Evolutionary conservation across 768 basidiomycete species (phyloP).

Genomic region (Suillus decipiens): DNA sequence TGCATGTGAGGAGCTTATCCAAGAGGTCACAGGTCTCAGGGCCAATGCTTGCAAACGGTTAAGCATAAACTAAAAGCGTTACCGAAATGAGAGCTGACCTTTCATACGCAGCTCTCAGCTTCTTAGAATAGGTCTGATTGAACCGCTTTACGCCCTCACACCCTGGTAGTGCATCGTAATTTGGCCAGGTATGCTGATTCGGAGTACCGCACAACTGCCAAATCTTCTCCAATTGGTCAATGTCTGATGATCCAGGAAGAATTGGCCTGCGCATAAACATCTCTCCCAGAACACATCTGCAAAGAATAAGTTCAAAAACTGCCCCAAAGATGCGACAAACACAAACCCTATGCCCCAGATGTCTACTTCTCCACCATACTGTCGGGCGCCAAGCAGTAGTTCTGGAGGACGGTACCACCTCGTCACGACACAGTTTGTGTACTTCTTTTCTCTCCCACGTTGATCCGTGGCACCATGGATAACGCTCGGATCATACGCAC

Average conservation of each 20-base stretch:
- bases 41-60: conserved; percentile 51
- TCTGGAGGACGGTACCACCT: conserved; percentile 95
- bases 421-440: conserved; percentile 95
- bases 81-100: conserved; percentile 44
- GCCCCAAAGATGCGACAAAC: conserved; percentile 42
- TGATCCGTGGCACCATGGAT: conserved; percentile 41
- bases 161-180: conserved; percentile 72
- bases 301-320: conserved; percentile 3
- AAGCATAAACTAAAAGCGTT: background rate
- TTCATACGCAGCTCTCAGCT: conserved; percentile 58
- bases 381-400: conserved; percentile 82
- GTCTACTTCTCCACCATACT: conserved; percentile 94
- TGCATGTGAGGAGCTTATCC: conserved; percentile 79
- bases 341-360: conserved; percentile 96
- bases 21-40: conserved; percentile 78
- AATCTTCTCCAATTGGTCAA: conserved; percentile 91
- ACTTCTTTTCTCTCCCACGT: conserved; percentile 62
- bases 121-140: conserved; percentile 47
- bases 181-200: conserved; percentile 79
- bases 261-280: conserved; percentile 91
- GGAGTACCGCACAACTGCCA: conserved; percentile 90
- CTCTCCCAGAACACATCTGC: conserved; percentile 92
- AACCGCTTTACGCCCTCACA: conserved; percentile 79
- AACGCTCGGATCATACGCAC: conserved; percentile 64
- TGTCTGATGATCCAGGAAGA: conserved; percentile 81